Evolutionary conservation across 371 early-diverging fungal species (phyloP), one percentile per base, ranked within the genome.

Genomic region (Sporodiniella umbellata): DNA sequence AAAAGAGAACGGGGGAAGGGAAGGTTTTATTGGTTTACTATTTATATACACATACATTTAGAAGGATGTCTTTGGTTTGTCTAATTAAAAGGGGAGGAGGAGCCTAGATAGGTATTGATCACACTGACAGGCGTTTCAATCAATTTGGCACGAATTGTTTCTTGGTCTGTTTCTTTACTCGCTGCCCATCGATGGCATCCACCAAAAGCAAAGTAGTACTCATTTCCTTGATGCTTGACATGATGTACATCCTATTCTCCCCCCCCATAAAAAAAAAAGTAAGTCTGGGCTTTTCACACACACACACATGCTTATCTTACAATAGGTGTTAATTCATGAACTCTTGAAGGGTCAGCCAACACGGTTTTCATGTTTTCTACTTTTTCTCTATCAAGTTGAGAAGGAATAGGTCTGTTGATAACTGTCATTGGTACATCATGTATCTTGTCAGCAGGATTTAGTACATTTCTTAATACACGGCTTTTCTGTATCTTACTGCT

Each of bases 171-270:
- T 39, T 70, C 70, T 50, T 68, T 75, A 26, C 67, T 70, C 17
- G 76, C 76, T 47, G 65, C 73, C 76, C 76, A 75, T 14, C 76
- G 65, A 49, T 75, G 76, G 33, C 76, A 75, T 3, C 76, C 76
- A 7, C 76, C 76, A 54, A 75, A 66, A 8, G 70, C 73, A 57
- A 75, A 72, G 28, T 72, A 75, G 26, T 75, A 75, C 23, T 75
- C 68, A n/a, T 68, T 15, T 4, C 62, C 70, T 24, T 70, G 67
- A 38, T 70, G 58, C 38, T 57, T 47, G 4, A 65, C 66, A 50
- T 70, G 76, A 56, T 75, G 72, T 19, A 68, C 64, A 39, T 68
- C 67, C 64, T 72, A 58, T 33, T 15, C 11, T 22, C 31, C n/a
- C n/a, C n/a, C n/a, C n/a, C n/a, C n/a, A n/a, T n/a, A n/a, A n/a